Evolutionary conservation across 805 yeast genomes (phyloP).

Genomic region (Lipomyces yamanashiensis): DNA sequence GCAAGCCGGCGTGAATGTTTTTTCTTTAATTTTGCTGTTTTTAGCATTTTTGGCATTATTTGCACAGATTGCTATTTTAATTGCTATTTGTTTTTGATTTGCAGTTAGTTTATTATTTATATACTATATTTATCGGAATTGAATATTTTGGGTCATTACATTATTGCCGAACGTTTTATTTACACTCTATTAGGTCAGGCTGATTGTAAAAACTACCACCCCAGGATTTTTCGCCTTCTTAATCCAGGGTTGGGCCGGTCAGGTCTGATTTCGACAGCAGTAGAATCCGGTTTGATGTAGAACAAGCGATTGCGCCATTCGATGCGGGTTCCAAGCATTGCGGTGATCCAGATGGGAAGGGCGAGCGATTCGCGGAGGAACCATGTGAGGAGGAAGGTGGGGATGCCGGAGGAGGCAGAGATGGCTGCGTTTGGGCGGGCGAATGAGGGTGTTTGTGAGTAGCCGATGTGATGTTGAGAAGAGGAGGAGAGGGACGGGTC

Average conservation of each 20-base stretch:
- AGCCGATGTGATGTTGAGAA: conserved; percentile 39
- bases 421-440: conserved; percentile 27
- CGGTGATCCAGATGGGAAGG: conserved; percentile 79
- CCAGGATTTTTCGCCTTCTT: neutral
- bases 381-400: conserved; percentile 59
- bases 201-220: neutral
- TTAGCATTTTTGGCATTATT: neutral
- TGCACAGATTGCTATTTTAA: conserved; percentile 2
- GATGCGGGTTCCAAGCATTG: conserved; percentile 70
- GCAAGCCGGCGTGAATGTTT: too few species aligned
- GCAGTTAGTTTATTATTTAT: neutral
- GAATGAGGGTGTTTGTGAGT: conserved; percentile 39
- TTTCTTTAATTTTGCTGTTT: neutral
- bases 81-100: too few species aligned
- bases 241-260: neutral
- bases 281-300: conserved; percentile 68
- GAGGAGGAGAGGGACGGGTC: conserved; percentile 40
- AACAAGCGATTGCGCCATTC: conserved; percentile 79
- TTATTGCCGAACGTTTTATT: too few species aligned
- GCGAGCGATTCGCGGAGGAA: conserved; percentile 71
- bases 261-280: conserved; percentile 63
- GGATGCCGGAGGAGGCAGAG: conserved; percentile 36
- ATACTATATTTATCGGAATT: neutral
- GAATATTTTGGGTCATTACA: neutral
- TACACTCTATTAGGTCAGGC: neutral